phyloP scores from a whole-genome alignment of 371 early-diverging fungal genomes.

The Mortierella sp. region DNA sequence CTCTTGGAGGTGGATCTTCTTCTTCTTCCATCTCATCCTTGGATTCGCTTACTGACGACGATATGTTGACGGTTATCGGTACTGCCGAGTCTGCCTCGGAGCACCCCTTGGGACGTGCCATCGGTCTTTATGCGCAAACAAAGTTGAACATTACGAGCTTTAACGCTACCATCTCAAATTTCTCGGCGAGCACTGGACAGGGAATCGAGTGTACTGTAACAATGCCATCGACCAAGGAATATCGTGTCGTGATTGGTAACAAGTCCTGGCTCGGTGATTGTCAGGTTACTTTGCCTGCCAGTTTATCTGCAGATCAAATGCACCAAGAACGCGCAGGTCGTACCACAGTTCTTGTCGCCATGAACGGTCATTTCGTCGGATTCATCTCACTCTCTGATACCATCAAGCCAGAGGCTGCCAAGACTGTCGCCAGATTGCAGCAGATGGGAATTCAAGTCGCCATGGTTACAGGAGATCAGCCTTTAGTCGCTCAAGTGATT shows the following conservation, averaged over 20 bases:
- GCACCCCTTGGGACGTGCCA: constrained; percentile 89
- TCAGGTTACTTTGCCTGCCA: constrained; percentile 55
- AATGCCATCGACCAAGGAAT: constrained; percentile 10
- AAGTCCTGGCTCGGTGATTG: constrained; percentile 65
- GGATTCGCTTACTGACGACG: constrained; percentile 52
- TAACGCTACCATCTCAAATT: constrained; percentile 64
- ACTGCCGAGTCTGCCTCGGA: constrained; percentile 88
- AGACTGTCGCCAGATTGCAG: constrained; percentile 77
- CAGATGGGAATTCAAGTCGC: constrained; percentile 81
- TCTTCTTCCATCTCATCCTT: constrained; percentile 18
- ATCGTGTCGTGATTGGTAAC: constrained; percentile 83
- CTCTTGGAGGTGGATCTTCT: constrained; percentile 6
- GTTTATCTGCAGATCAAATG: constrained; percentile 57
- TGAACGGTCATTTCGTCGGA: constrained; percentile 75
- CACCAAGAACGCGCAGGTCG: constrained; percentile 73
- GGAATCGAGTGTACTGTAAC: constrained; percentile 79
- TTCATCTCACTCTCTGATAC: constrained; percentile 89
- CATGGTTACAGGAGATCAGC: constrained; percentile 97
- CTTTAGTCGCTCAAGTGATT: constrained; percentile 80
- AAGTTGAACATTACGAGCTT: constrained; percentile 56
- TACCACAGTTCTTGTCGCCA: constrained; percentile 85
- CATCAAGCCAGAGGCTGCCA: constrained; percentile 83
- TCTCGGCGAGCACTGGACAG: constrained; percentile 81
- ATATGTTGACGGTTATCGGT: constrained; percentile 74
- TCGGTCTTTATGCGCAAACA: constrained; percentile 72